Percentiles rank a stretch among this genome's conserved stretches.
Evolutionary conservation across 768 basidiomycete species (phyloP).

Genomic region (Tylopilus sp.): DNA sequence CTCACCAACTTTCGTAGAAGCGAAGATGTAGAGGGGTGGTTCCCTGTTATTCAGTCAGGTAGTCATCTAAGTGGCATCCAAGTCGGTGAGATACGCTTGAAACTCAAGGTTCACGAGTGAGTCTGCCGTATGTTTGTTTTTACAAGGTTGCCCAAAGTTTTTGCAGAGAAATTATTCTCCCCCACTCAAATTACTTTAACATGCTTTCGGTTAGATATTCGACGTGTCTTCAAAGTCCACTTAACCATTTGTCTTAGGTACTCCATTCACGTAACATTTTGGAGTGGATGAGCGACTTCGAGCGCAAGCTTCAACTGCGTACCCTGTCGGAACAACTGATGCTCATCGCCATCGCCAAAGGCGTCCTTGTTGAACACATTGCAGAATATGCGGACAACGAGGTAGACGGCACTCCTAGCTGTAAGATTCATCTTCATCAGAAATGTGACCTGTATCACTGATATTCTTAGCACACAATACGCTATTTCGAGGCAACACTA

Average conservation of each 20-base stretch:
- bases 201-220: slow-evolving; percentile 50
- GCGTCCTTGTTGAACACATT: slow-evolving; percentile 63
- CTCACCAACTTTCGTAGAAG: slow-evolving; percentile 71
- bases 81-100: slow-evolving; percentile 73
- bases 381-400: slow-evolving; percentile 67
- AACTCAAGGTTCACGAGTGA: slow-evolving; percentile 73
- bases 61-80: slow-evolving; percentile 50
- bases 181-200: slow-evolving; percentile 57
- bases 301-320: slow-evolving; percentile 63
- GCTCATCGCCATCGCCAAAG: slow-evolving; percentile 65
- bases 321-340: slow-evolving; percentile 59
- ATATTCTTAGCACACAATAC: slow-evolving; percentile 62
- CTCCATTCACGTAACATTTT: slow-evolving; percentile 61
- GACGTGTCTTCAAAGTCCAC: background rate
- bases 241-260: slow-evolving; percentile 9
- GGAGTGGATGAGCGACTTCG: slow-evolving; percentile 72
- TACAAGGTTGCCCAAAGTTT: slow-evolving; percentile 3
- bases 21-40: slow-evolving; percentile 81
- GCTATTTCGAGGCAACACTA: slow-evolving; percentile 67
- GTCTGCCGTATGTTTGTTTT: slow-evolving; percentile 19
- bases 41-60: slow-evolving; percentile 60
- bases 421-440: slow-evolving; percentile 38
- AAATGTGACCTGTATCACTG: background rate
- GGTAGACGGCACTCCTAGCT: slow-evolving; percentile 63
- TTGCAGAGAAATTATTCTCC: slow-evolving; percentile 74